Percentiles rank a stretch among this genome's conserved stretches.
Conservation (phyloP, 2,329 filamentous ascomycete genomes). For the Rutstroemia sp. region DNA sequence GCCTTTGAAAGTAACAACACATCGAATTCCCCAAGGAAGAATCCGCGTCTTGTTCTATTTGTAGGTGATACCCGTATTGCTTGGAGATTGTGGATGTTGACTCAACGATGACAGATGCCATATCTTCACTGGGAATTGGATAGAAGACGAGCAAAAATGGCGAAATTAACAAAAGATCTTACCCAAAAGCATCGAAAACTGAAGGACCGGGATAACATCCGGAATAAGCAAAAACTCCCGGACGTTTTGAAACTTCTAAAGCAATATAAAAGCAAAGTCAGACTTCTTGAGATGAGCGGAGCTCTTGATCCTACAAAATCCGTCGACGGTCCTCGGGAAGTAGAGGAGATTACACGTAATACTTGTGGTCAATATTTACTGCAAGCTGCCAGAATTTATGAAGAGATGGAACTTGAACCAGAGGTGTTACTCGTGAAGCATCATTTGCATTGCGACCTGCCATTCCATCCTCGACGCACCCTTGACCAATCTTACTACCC, state of each 20-base stretch:
- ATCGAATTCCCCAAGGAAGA: background rate
- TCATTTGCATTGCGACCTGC: conserved; percentile 19
- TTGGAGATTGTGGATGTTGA: background rate
- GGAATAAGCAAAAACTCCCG: background rate
- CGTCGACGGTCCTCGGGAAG: background rate
- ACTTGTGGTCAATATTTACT: conserved; percentile 13
- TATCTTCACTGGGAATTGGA: conserved; percentile 26
- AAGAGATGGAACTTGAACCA: conserved; percentile 20
- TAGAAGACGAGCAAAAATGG: conserved; percentile 10
- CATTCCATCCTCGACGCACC: conserved; percentile 38
- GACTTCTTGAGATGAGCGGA: too few relatives aligned
- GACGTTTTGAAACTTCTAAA: too few relatives aligned
- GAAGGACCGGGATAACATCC: background rate
- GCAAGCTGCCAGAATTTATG: conserved; percentile 14
- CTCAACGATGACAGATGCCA: background rate
- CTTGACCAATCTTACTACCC: conserved; percentile 39
- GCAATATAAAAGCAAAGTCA: too few relatives aligned
- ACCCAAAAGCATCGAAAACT: background rate
- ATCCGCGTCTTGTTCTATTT: conserved; percentile 15
- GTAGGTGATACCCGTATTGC: conserved; percentile 8
- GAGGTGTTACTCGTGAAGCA: conserved; percentile 17
- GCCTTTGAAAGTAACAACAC: background rate
- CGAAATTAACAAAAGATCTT: conserved; percentile 14
- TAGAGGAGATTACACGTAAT: background rate
- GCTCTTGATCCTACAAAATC: too few relatives aligned